Base-by-base conservation (phyloP, 2,329 filamentous ascomycete species). In the Hawksworthiomyces lignivorus region DNA sequence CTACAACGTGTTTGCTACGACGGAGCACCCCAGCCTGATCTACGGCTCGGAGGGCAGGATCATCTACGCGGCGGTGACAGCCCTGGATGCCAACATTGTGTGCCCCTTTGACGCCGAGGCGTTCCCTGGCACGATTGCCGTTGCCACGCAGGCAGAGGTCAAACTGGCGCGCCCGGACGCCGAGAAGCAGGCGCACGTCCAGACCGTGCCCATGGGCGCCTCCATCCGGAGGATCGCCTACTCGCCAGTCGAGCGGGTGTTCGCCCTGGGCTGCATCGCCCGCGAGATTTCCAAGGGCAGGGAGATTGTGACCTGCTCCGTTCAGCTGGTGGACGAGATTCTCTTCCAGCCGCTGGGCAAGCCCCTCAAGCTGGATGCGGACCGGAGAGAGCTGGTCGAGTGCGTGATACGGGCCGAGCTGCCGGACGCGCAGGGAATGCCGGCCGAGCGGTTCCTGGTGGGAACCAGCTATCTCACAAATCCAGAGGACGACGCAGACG, bases 11-110 rank as follows among this genome's bases (percentile, higher is more conserved):
- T 94, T 98, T 58, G 87, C 88, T 1, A 94, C 87, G 0, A 95
- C 88, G 44, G 92, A 98, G 54, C 87, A 96, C 56, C 86, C 92
- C 0, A 96, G 87, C 49, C 64, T 98, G 41, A 95, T 98, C 36
- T 96, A 98, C 57, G 85, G 84, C 8, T 80, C 82, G 0, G 88
- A 96, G 56, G 87, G 85, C 1, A 77, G 89, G 18, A 83, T 96
- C 30, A 80, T 95, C 1, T 98, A 94, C 63, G 95, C 89, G 5
- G 89, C 92, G 2, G 87, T 96, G 2, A 95, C 90, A 11, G 87
- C 89, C 3, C 86, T 95, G 47, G 82, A 88, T 48, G 86, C 87
- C 1, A 82, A 81, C 1, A 82, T 78, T 36, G 81, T 97, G 6
- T 92, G 86, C 47, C 75, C 84, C 0, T 94, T 98, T 56, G 77